Base-by-base conservation (phyloP, 2,329 filamentous ascomycete species). In the Cordyceps militaris region DNA sequence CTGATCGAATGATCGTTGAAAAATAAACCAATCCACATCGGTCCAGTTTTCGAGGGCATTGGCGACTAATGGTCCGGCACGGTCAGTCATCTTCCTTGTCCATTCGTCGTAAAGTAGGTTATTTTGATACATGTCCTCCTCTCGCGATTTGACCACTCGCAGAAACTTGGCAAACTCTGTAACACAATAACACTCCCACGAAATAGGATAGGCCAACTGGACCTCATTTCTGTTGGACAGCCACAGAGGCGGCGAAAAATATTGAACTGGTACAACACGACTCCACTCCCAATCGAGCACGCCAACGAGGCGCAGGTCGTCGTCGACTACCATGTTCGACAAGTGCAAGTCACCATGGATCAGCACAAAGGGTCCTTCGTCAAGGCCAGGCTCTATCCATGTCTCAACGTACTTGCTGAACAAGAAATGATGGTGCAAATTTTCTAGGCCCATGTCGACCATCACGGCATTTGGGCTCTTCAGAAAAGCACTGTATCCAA, bases 241-340 rank as follows among this genome's bases (percentile, higher is more conserved):
- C 61, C 61, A 62, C 6, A 61, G 50, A 2, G 59, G 61, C 21
- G 61, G 61, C 9, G 8, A 61, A 3, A 48, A 56, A 30, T 54
- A 61, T 21, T 63, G 62, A 5, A 57, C 14, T 9, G 62, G 62
- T 2, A 63, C 61, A 23, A 63, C 58, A 2, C 58, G 56, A 24
- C 62, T 63, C 56, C 61, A 62, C 40, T 62, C 61, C 60, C 61
- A 62, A 28, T 62, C 61, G 1, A 62, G 38, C 14, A 62, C 56
- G 4, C 51, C 57, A 5, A 30, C 28, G 13, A 62, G 46, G 13
- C 52, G 48, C 58, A 44, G 38, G 3, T 58, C 32, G 4, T 61
- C 56, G 16, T 62, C 51, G 3, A 62, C 32, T 16, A 62, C 40
- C 10, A 57, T 11, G 26, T 62, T 62, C 21, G 34, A 54, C 19